Evolutionary conservation across 2,329 filamentous ascomycete species (phyloP), one percentile per base, ranked within the genome.

Genomic region (Fusarium sp.): DNA sequence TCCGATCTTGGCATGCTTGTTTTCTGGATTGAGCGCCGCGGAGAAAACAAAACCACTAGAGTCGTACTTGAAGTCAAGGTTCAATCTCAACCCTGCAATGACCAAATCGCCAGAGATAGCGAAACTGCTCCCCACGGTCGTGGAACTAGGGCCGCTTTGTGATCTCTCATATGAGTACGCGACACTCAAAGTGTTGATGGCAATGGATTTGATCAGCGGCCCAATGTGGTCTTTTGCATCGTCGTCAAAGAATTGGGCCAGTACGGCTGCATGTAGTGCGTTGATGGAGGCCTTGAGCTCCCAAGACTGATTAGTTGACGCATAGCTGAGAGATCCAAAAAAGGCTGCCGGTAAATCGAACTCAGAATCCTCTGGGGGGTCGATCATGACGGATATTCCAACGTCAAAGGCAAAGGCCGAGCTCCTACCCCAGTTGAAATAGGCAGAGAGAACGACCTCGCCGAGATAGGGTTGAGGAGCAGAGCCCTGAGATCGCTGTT

Each of bases 21-120:
- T 8, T 2, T 28, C 15, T 2, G 65, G 37, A 2, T 68, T 64
- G 1, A 71, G 33, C 1, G 29, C n/a, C 3, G 69, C 67, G 0
- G n/a, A 20, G 18, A 71, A 69, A 0, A 3, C 11, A 37, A 63
- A 70, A 8, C 48, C 57, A 43, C 21, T 29, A 0, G 37, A 26
- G 1, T 55, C 31, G 29, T 72, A 55, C 1, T 12, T 55, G 31
- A 72, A 73, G 11, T 50, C 18, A 0, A 73, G 65, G 6, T 24
- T 46, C 6, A 72, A 23, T 46, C 43, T 44, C 5, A 73, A 41
- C 3, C 3, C 48, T 2, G 65, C 69, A 10, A 69, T 42, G 12
- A 63, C 31, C 10, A 73, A 29, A 12, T 54, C 58, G 2, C 75
- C 75, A 9, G 42, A 39, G 38, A 77, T 71, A 5, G 38, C 8